Evolutionary conservation across 495 filamentous ascomycete genomes (phyloP).

Genomic region (Polyplosphaeria fusca): DNA sequence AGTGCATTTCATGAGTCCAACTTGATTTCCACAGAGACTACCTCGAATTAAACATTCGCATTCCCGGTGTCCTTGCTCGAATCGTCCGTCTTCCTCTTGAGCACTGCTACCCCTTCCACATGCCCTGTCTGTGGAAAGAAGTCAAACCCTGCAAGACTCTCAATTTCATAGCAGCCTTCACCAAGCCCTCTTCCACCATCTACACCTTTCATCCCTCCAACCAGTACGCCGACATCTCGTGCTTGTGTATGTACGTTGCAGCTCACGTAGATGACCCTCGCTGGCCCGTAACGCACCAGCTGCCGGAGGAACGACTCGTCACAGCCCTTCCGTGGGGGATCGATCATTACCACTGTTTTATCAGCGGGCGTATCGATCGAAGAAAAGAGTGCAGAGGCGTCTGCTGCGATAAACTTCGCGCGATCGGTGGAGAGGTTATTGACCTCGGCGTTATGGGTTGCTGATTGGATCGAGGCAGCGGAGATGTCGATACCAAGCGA

Average conservation of each 20-base stretch:
- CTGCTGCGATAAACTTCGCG: constrained; percentile 79
- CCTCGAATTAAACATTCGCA: no score
- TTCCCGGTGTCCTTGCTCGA: no score
- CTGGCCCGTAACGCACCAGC: constrained; percentile 69
- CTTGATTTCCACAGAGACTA: no score
- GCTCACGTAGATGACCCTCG: constrained; percentile 84
- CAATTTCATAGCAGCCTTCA: constrained; percentile 71
- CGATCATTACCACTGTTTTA: constrained; percentile 85
- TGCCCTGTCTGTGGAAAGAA: constrained; percentile 98
- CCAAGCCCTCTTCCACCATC: constrained; percentile 43
- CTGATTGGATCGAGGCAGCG: constrained; percentile 67
- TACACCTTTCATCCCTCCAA: constrained; percentile 55
- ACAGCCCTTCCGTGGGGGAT: constrained; percentile 93
- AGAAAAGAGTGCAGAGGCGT: constrained; percentile 78
- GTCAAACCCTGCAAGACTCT: constrained; percentile 89
- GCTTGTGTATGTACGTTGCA: constrained; percentile 99
- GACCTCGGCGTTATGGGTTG: constrained; percentile 68
- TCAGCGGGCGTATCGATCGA: constrained; percentile 61
- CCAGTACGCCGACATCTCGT: constrained; percentile 80
- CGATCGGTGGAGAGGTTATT: constrained; percentile 63
- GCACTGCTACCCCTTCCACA: constrained; percentile 88
- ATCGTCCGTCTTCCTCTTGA: constrained; percentile 47
- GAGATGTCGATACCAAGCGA: constrained; percentile 71
- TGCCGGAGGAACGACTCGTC: constrained; percentile 80
- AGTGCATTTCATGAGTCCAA: no score